Base-by-base conservation (phyloP, 176 grass and related monocot species). In the Rhipidocladum racemiflorum region DNA sequence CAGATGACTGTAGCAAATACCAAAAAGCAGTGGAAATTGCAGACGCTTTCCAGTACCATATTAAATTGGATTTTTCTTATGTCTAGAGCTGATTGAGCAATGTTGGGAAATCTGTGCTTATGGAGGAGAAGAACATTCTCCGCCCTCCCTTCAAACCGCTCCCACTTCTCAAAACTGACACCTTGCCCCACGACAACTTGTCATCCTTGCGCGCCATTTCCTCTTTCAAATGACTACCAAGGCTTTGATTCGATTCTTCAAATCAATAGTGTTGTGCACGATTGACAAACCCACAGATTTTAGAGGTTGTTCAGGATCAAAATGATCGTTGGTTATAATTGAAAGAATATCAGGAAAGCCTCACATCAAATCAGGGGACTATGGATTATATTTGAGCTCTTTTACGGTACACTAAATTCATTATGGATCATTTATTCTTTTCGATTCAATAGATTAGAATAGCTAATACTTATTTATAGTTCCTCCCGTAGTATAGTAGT, bases 11-110 rank as follows among this genome's bases (percentile, higher is more conserved):
- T 59, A 73, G 68, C 20, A 64, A 46, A 60, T 79, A 39, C 21
- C 36, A 78, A 72, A 73, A 70, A 3, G 9, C 29, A 43, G 18
- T 16, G 36, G 0, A 12, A 70, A 77, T 14, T 65, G n/a, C 9
- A n/a, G 28, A 62, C 24, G 13, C 8, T 75, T 60, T 39, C 9
- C 20, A 45, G 18, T 92, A 93, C 94, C 94, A 69, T 89, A 57
- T 93, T 97, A 30, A 89, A 70, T 30, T 97, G 88, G 16, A 97
- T 97, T 76, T 97, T 97, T 84, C 81, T 97, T 38, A 90, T 93
- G 77, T 97, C 91, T 14, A 97, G 88, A 29, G 77, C 18, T 15
- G 91, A 93, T 36, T 91, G 91, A 34, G 94, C 80, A 24, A 90
- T 89, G 40, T 91, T 88, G 1, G 94, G 91, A 44, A 85, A 93